Evolutionary conservation across 257 asterid species (phyloP).

Genomic region (Solanum phureja): DNA sequence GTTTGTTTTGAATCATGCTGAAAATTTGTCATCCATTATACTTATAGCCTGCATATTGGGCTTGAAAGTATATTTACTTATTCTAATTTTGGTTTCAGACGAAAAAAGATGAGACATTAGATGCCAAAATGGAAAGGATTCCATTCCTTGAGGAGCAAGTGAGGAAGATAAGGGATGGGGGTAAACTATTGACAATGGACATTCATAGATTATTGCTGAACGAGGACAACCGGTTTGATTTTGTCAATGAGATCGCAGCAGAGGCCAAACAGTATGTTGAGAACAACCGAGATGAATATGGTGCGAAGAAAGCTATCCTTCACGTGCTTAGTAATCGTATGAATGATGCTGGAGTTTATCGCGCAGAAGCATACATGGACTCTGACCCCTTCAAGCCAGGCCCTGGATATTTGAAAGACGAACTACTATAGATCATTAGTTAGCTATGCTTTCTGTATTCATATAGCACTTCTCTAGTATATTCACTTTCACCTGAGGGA

Average conservation of each 20-base stretch:
- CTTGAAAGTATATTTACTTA: not conserved
- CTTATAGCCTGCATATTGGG: not conserved
- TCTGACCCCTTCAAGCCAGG: constrained; percentile 85
- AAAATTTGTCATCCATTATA: not conserved
- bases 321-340: constrained; percentile 88
- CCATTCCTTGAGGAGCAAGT: constrained; percentile 92
- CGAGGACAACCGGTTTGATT: constrained; percentile 72
- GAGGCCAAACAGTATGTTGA: constrained; percentile 89
- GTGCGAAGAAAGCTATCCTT: constrained; percentile 76
- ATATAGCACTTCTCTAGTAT: not conserved
- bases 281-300: constrained; percentile 87
- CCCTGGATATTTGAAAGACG: constrained; percentile 67
- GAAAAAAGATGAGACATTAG: constrained; percentile 50
- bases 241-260: constrained; percentile 85
- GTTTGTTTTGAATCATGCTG: not conserved
- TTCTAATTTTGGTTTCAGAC: constrained; percentile 18
- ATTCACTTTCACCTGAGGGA: not conserved
- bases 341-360: constrained; percentile 75
- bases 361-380: constrained; percentile 77
- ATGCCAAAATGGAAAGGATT: constrained; percentile 46
- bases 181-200: constrained; percentile 58
- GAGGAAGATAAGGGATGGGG: constrained; percentile 69
- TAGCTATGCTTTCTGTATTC: not conserved
- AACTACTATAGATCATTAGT: constrained; percentile 16
- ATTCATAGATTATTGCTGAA: constrained; percentile 67